Evolutionary conservation across 495 filamentous ascomycete genomes (phyloP), one percentile per base, ranked within the genome.

Genomic region (Xylaria nigripes): DNA sequence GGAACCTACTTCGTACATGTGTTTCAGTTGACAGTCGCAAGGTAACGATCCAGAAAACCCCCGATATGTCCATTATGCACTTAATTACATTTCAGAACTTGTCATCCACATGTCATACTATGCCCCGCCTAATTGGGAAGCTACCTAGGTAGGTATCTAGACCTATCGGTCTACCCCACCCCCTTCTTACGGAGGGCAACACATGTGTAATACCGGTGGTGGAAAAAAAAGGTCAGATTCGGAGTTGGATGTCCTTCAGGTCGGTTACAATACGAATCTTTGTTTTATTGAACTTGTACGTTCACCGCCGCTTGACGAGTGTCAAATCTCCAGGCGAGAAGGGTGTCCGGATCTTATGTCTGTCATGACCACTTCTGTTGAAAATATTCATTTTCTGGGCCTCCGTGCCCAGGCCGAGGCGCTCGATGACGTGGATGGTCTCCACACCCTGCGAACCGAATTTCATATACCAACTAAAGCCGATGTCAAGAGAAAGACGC

Each of bases 401-500:
- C 86, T 89, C 46, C 66, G 72, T 29, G 68, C 72, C 47, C 52
- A 61, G 55, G 64, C 64, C 59, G 50, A 62, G 50, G 43, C 58
- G 51, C 72, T 90, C 27, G 92, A 96, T 69, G 69, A 67, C 10
- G 71, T 80, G 60, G 92, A 96, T 68, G 65, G 74, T 22, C 77
- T 98, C 46, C 70, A 71, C 24, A 70, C 78, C 27, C 79, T 91
- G 30, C 82, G 88, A 24, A 65, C 78, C 18, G 86, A 95, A 63
- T 98, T 96, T 65, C 76, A 86, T 40, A 87, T 96, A 56, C 93
- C 93, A 13, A 85, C 87, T 18, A 88, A 84, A 67, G 76, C 76
- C 18, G 86, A 93, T 61, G 70, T 96, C 53, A 84, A 83, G 62
- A 81, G 86, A 51, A 85, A 80, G 50, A 78, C 68, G 4, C 62